Evolutionary conservation across 768 basidiomycete species (phyloP), one percentile per base, ranked within the genome.

Genomic region (Cyclocybe cylindracea): DNA sequence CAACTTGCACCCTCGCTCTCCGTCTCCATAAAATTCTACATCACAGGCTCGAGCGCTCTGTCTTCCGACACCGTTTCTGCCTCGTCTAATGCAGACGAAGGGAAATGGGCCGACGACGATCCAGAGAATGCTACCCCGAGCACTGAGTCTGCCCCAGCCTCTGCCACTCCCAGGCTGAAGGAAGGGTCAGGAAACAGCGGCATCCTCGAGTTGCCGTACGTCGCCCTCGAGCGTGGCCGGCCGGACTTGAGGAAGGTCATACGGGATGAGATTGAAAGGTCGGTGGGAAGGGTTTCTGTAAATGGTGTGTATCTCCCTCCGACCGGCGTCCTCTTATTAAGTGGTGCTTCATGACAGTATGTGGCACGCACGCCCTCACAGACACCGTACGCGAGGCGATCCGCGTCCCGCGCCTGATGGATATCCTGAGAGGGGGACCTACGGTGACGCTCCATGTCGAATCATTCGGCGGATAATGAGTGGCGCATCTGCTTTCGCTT

Each of bases 401-500:
- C 46, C 67, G 75, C 8, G 59, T 65, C 9, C 71, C 73, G 8
- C 63, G 76, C 2, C 61, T 64, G 10, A 14, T 63, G 58, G 73
- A 71, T 33, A 61, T 79, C 7, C 51, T 78, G 31, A 64, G 65
- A 31, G 79, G 79, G 4, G 79, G 76, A 2, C 74, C 79, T 32
- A 76, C 70, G 38, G 70, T 80, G 8, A 56, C 65, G 8, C 60
- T 82, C 19, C 74, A 78, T 56, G 66, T 80, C 7, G 80, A 82
- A 58, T 69, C 54, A 5, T 64, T 64, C 19, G 62, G 60, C 7
- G 55, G 53, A 11, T 57, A 5, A 24, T 24, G 24, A 5, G 24
- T 24, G 24, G 24, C 5, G 5, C 24, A 24, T 24, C 24, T n/a
- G n/a, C n/a, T n/a, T n/a, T n/a, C n/a, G n/a, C n/a, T n/a, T n/a